Base-by-base conservation (phyloP, 2,329 filamentous ascomycete species). In the Aspergillus pseudoterreus region DNA sequence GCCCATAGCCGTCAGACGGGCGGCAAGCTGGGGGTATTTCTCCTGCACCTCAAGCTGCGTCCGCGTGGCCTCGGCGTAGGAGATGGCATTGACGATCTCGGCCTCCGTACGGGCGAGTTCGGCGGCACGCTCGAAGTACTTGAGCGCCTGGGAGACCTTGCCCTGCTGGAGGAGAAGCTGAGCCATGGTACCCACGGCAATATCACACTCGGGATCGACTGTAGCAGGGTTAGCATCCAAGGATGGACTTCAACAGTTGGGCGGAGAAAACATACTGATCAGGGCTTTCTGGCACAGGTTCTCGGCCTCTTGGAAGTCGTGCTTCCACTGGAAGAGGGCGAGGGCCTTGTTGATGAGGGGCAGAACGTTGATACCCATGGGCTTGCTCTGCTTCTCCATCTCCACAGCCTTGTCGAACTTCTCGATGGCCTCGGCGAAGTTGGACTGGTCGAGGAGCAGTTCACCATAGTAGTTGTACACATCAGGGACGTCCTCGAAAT, bases 381-480 rank as follows among this genome's bases (percentile, higher is more conserved):
- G 92, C 78, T 95, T 95, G 58, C 85, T 86, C 73, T 90, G 85
- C 79, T 94, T 95, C 82, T 99, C 94, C 87, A 97, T 92, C 69
- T 97, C 92, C 60, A 97, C 92, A n/a, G 94, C 94, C 22, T 86
- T 94, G 71, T 99, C 94, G 66, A 99, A 99, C 76, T 96, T 96
- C 77, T 96, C 89, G 57, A 99, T 91, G 22, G 94, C 94, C 71
- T 99, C 92, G 53, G 89, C 80, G 75, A 87, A 97, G 74, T 96
- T 96, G 74, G 90, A 87, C 78, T 97, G 94, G 78, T 99, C 94
- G 49, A 99, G 85, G 52, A 99, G 82, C 51, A 99, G 82, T 78
- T 99, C 94, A 65, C 94, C 94, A 67, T 96, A 97, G 82, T 99
- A 99, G 82, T 99, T 99, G 82, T 97, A 99, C 38, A 97, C 94